Conservation (phyloP, 1,139 yeast species). For the Williopsis jadinii region DNA sequence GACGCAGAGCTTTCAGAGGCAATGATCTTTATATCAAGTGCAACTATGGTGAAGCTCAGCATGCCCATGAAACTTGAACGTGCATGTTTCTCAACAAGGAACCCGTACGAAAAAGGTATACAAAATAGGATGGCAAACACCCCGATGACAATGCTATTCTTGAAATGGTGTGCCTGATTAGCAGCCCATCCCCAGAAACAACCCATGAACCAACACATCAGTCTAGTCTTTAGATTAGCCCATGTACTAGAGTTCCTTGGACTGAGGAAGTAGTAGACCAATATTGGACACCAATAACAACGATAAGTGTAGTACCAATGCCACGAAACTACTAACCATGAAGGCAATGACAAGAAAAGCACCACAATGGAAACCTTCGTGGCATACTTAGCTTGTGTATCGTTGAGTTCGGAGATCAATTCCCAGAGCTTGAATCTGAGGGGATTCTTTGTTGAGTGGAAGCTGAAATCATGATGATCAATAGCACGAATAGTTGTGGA, state of each 20-base stretch:
- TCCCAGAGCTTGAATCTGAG: constrained; percentile 32
- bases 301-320: constrained; percentile 36
- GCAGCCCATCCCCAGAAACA: constrained; percentile 42
- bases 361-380: constrained; percentile 32
- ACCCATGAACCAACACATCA: constrained; percentile 31
- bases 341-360: constrained; percentile 34
- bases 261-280: constrained; percentile 30
- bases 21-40: constrained; percentile 26
- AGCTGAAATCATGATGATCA: constrained; percentile 32
- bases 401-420: constrained; percentile 27
- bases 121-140: constrained; percentile 32
- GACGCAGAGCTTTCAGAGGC: constrained; percentile 14
- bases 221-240: constrained; percentile 29
- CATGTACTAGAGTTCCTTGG: constrained; percentile 39
- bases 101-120: constrained; percentile 29
- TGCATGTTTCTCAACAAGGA: constrained; percentile 28
- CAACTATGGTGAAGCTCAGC: constrained; percentile 33
- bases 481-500: constrained; percentile 26
- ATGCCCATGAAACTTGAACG: constrained; percentile 37
- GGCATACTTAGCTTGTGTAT: constrained; percentile 36
- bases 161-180: constrained; percentile 31
- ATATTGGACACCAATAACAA: constrained; percentile 36
- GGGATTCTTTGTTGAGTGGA: constrained; percentile 29
- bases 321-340: constrained; percentile 33
- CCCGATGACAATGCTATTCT: constrained; percentile 30